Evolutionary conservation across 2,329 filamentous ascomycete genomes (phyloP), one percentile per base, ranked within the genome.

Genomic region (Domatiomyces catenatus): DNA sequence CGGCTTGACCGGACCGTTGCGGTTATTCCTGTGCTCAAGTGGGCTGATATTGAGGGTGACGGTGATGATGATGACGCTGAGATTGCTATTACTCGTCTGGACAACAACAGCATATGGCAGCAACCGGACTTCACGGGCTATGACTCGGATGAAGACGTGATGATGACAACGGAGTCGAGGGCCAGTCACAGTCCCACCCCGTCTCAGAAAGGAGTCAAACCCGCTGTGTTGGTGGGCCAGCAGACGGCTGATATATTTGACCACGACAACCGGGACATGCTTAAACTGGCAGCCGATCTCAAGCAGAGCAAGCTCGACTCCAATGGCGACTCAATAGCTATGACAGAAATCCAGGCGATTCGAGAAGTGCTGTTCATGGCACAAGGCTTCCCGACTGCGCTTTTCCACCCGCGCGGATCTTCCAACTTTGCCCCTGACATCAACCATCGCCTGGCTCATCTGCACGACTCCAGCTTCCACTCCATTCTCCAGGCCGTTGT

Each of bases 291-390:
- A 39, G 32, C 32, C 15, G 32, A 39, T 39, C 32, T 39, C 32
- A 3, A 24, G 6, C 4, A 43, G n/a, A 26, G 57, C 2, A 60
- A 62, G 26, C 59, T 63, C 46, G 43, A 58, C 22, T 24, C 3
- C 32, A 39, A 4, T 5, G 12, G 32, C 32, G 32, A 39, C 15
- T 1, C 12, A 39, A 15, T 39, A 39, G 32, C 15, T 5, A 32
- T 90, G 5, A 77, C 83, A 0, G 89, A 94, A 62, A 70, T 84
- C 1, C 80, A 89, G 56, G 71, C 81, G 8, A 69, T 89, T 22
- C 79, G 87, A 46, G 88, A 96, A 61, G 77, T 80, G 0, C 70
- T 95, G 0, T 90, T 86, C 60, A 93, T 95, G 86, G 74, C 96
- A 0, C 77, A 80, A 49, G 89, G 89, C 0, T 69, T 92, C 3